These are phyloP conservation scores for Forsythia suspensa DNA, from an alignment of 257 asterid species.

Conservation along the genomic window DNA sequence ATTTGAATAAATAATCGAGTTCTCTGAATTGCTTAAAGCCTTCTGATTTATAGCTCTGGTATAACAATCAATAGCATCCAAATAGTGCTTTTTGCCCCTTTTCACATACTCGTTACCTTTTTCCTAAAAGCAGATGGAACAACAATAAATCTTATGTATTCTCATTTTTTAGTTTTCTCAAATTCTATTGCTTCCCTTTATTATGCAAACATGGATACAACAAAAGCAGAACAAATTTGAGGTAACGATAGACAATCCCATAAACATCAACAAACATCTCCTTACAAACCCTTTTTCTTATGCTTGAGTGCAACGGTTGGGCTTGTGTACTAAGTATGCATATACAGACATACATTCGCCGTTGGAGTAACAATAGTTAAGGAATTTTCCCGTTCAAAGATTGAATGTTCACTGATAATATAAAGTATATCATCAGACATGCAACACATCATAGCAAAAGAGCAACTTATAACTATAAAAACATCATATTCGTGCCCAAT, in stretches of 20 bases:
- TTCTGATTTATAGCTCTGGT: conserved; percentile 89
- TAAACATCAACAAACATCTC: background rate
- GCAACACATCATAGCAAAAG: background rate
- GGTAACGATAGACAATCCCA: background rate
- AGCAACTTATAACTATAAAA: background rate
- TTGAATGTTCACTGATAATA: background rate
- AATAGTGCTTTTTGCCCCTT: conserved; percentile 77
- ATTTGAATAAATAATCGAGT: conserved; percentile 68
- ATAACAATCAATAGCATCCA: conserved; percentile 89
- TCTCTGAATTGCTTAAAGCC: conserved; percentile 68
- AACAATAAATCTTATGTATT: background rate
- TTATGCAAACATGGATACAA: background rate
- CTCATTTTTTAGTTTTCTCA: background rate
- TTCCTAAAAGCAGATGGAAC: conserved; percentile 51
- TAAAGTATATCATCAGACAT: background rate
- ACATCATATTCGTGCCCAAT: background rate
- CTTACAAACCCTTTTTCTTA: background rate
- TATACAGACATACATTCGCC: no score
- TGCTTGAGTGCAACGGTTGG: background rate
- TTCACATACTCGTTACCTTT: conserved; percentile 80
- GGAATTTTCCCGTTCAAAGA: background rate
- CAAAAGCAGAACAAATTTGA: background rate
- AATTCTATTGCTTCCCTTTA: background rate
- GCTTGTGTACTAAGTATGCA: background rate
- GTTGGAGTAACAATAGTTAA: no score